Percentiles rank a stretch among this genome's conserved stretches.
Conservation (phyloP, 257 asterid genomes). For the Osmanthus fragrans region DNA sequence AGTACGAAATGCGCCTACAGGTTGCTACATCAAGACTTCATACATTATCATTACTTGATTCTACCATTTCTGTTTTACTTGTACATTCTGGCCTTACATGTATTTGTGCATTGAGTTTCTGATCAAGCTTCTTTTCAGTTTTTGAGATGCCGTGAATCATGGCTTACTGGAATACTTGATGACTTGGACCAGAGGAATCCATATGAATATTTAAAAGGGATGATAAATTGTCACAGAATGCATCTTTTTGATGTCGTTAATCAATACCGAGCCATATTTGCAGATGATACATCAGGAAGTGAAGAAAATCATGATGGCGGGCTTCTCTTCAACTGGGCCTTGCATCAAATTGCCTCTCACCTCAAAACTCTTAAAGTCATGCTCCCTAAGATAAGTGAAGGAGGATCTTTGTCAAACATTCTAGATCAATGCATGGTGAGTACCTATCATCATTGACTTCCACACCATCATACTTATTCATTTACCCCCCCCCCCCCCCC, state of each 20-base stretch:
- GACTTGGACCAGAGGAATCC: slow-evolving; percentile 97
- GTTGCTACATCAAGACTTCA: slow-evolving; percentile 32
- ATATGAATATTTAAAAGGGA: slow-evolving; percentile 90
- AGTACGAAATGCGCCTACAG: slow-evolving; percentile 98
- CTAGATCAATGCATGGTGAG: slow-evolving; percentile 98
- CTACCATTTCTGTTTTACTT: slow-evolving; percentile 11
- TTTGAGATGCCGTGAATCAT: slow-evolving; percentile 94
- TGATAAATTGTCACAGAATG: slow-evolving; percentile 84
- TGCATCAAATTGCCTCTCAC: slow-evolving; percentile 91
- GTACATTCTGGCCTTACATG: not conserved
- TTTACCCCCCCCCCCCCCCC: not conserved
- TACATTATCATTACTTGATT: not conserved
- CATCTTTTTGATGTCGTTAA: slow-evolving; percentile 97
- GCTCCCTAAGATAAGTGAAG: slow-evolving; percentile 96
- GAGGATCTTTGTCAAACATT: slow-evolving; percentile 91
- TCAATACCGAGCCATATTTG: slow-evolving; percentile 96
- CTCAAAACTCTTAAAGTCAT: slow-evolving; percentile 79
- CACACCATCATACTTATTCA: not conserved
- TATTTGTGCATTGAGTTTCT: slow-evolving; percentile 18
- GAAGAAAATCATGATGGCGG: slow-evolving; percentile 98
- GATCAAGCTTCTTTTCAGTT: slow-evolving; percentile 54
- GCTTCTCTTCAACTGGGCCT: slow-evolving; percentile 97
- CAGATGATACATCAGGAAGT: slow-evolving; percentile 90
- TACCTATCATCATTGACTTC: slow-evolving; percentile 21
- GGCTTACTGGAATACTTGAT: slow-evolving; percentile 92